These are phyloP conservation scores for Pythium monospermum DNA, from an alignment of 352 stramenopile species.

Conservation along the genomic window DNA sequence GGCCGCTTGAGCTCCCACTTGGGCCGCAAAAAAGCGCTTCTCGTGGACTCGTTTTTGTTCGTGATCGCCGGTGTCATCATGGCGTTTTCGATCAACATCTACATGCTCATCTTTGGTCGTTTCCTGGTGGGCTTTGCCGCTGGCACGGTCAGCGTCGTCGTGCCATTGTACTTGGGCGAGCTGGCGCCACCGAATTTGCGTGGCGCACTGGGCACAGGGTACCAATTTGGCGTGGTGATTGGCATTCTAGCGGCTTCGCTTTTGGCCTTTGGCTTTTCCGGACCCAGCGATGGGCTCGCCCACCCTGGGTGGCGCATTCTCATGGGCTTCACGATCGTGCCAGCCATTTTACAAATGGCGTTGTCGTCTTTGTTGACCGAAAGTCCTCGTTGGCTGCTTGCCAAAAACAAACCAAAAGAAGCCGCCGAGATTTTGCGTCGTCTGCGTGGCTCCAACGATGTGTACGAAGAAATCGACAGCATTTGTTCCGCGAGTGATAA, in stretches of 20 bases:
- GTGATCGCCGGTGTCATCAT: slow-evolving; percentile 35
- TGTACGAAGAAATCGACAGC: slow-evolving; percentile 48
- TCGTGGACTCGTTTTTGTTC: slow-evolving; percentile 42
- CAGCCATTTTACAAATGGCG: slow-evolving; percentile 35
- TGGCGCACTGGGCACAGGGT: slow-evolving; percentile 34
- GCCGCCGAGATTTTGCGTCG: slow-evolving; percentile 37
- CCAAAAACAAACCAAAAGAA: slow-evolving; percentile 41
- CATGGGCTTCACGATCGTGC: slow-evolving; percentile 37
- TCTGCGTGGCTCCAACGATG: slow-evolving; percentile 37
- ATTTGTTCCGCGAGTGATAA: slow-evolving; percentile 47
- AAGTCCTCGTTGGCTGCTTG: slow-evolving; percentile 36
- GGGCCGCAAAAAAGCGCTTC: slow-evolving; percentile 36
- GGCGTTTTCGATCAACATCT: slow-evolving; percentile 40
- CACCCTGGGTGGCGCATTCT: slow-evolving; percentile 39
- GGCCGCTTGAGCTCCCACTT: slow-evolving; percentile 30
- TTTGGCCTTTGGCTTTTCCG: slow-evolving; percentile 37
- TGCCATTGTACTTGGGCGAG: slow-evolving; percentile 42
- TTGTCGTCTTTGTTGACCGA: slow-evolving; percentile 35
- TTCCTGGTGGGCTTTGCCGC: slow-evolving; percentile 38
- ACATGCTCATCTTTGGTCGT: slow-evolving; percentile 36
- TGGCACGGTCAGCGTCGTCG: slow-evolving; percentile 38
- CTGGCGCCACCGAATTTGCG: slow-evolving; percentile 37
- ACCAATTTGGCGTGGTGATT: slow-evolving; percentile 42
- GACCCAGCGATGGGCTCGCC: slow-evolving; percentile 25
- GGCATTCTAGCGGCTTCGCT: slow-evolving; percentile 35